Evolutionary conservation across 495 filamentous ascomycete species (phyloP), one percentile per base, ranked within the genome.

Genomic region (Trichoderma virens): DNA sequence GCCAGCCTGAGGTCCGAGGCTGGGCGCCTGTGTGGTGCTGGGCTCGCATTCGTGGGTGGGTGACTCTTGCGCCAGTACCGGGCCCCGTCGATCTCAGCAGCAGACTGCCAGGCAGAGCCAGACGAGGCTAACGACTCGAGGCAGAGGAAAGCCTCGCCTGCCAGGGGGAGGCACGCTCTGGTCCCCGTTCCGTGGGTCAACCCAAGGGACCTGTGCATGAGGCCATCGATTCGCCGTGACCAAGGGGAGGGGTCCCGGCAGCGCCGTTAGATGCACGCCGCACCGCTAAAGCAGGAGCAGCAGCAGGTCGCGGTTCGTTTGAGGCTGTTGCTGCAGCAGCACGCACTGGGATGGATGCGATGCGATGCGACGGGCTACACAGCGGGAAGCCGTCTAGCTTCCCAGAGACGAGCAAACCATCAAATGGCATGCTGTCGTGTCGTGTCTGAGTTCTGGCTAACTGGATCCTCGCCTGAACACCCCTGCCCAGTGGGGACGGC

Each of bases 131-230:
- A 56, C 51, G 51, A 56, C 16, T 56, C 27, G 51, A 28, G 51
- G 30, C 51, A 28, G 51, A 56, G 51, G 51, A 56, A 56, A 56
- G 51, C 51, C 51, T 56, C 30, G 51, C 25, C 13, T 27, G 51
- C 25, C 7, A 56, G 51, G 13, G 23, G 23, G 18, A 20, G 0
- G 20, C 0, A 20, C 47, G 13, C 47, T 28, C 1, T 28, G 16
- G 27, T 56, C 51, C 51, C 51, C 51, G 13, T 56, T 56, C 13
- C 51, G 51, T 56, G 51, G 51, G 51, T 56, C 51, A 28, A 14
- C 4, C 51, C 18, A 14, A n/a, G 25, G 23, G 25, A n/a, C 51
- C 9, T 28, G 25, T 27, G 51, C 25, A 56, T 28, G 25, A 28
- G 11, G 51, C 23, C 51, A 56, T 56, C 20, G 20, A 45, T 47